These are phyloP conservation scores for Trichoderma sp. DNA, from an alignment of 2,329 filamentous ascomycete genomes.

Conservation along the genomic window DNA sequence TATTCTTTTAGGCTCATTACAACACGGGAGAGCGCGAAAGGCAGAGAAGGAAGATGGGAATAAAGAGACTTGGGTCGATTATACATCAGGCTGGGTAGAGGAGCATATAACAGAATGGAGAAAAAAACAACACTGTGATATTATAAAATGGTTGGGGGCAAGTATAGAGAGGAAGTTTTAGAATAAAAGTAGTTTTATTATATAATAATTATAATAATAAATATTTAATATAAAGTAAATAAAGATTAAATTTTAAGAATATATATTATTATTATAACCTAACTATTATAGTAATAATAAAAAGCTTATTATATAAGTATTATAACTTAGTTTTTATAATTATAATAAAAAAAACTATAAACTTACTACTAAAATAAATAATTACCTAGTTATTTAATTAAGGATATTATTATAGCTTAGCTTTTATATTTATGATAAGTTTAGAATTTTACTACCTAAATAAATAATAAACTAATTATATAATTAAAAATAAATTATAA, in stretches of 20 bases:
- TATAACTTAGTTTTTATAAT: too few species aligned
- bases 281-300: neutral
- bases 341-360: neutral
- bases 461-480: too few species aligned
- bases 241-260: neutral
- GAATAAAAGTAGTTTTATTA: neutral
- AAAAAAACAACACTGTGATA: conserved; percentile 26
- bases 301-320: neutral
- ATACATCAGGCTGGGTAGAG: conserved; percentile 30
- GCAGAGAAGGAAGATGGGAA: conserved; percentile 24
- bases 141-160: conserved; percentile 33
- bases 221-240: neutral
- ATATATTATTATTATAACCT: neutral
- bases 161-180: conserved; percentile 21
- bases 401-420: too few species aligned
- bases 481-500: too few species aligned
- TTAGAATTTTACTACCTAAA: too few species aligned
- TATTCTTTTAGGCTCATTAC: conserved; percentile 28
- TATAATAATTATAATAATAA: neutral
- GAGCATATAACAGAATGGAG: conserved; percentile 29
- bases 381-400: neutral
- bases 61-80: conserved; percentile 27
- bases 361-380: neutral
- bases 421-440: too few species aligned
- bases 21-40: conserved; percentile 27